Base-by-base conservation (phyloP, 176 grass and related monocot genomes). In the Echinochloa phyllopogon region DNA sequence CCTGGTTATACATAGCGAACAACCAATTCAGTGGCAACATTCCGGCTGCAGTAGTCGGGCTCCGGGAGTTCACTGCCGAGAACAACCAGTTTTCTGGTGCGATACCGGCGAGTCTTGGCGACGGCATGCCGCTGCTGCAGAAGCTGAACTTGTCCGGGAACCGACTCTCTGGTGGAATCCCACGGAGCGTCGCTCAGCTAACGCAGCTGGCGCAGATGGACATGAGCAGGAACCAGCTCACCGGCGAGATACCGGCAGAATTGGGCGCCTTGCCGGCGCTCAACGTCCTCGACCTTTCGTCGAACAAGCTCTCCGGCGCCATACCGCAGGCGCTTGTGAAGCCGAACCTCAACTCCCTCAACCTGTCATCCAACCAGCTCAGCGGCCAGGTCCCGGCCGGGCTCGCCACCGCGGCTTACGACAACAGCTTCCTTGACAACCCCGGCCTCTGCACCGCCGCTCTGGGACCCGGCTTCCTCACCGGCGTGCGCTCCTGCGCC, bases 361-460 rank as follows among this genome's bases (percentile, higher is more conserved):
- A 98, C 81, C 86, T 99, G 23, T 99, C 96, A 16, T 94, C 89
- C 21, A 96, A 99, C 88, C 76, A 89, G 62, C 84, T 99, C 61
- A 69, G 58, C n/a, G 93, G 96, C 24, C 65, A 85, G 60, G 81
- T 99, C 37, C 96, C 96, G 6, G 75, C 44, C 8, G 62, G 0
- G 11, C 47, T 99, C 3, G 89, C 91, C 68, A 94, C 1, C 58
- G 23, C 33, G 8, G 89, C 83, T 6, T 84, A 91, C 56, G 83
- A 77, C 27, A 20, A 36, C 2, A 98, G 96, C 87, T 99, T 99
- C 86, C 83, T 94, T 10, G 74, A 77, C 39, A 99, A 96, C 82
- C 91, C 83, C 5, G 67, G 42, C 17, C 93, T 99, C 77, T 99
- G 96, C 74, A 74, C 84, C n/a, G 40, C 84, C 5, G 53, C 9